Base-by-base conservation (phyloP, 352 stramenopile genomes). In the Globisporangium polare region DNA sequence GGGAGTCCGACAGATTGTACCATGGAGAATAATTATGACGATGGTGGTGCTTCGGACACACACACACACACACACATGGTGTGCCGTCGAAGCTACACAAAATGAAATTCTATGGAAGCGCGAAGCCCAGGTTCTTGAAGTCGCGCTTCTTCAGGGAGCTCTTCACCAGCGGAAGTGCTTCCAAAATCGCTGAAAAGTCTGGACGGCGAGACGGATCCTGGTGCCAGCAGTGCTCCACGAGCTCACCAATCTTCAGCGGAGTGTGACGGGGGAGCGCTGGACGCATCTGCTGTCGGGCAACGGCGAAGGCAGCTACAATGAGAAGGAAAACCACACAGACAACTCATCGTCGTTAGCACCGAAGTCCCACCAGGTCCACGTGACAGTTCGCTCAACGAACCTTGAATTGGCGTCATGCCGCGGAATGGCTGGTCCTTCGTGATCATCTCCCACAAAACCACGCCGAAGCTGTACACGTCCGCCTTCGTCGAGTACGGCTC, bases 401-500 rank as follows among this genome's bases (percentile, higher is more conserved):
- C 83, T 78, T 96, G 86, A 58, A 95, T 94, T 6, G 87, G 86
- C 0, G 86, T 94, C 60, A 95, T 63, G 8, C 82, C 85, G 57
- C 80, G 82, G 65, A 95, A 96, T 5, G 87, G 87, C 67, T 95
- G 82, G 59, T 94, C 86, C 61, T 88, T 90, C 33, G 82, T 68
- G 41, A 94, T 83, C 63, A 96, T 78, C 67, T 96, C 86, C 83
- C 84, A 95, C 31, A 95, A 63, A 58, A 94, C 84, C 22, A 96
- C 83, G 29, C 83, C 94, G 70, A 96, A 98, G 42, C 90, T 97
- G 75, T 98, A 98, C 13, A 98, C 92, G 73, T 98, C 95, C 3
- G 89, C 92, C 66, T 97, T 97, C 59, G 82, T 95, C 53, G 95
- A 98, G 73, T 98, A 98, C 15, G 93, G 92, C 60, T 94, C 79